These are phyloP conservation scores for Arthrinium puccinioides DNA, from an alignment of 2,329 filamentous ascomycete genomes.

Conservation along the genomic window DNA sequence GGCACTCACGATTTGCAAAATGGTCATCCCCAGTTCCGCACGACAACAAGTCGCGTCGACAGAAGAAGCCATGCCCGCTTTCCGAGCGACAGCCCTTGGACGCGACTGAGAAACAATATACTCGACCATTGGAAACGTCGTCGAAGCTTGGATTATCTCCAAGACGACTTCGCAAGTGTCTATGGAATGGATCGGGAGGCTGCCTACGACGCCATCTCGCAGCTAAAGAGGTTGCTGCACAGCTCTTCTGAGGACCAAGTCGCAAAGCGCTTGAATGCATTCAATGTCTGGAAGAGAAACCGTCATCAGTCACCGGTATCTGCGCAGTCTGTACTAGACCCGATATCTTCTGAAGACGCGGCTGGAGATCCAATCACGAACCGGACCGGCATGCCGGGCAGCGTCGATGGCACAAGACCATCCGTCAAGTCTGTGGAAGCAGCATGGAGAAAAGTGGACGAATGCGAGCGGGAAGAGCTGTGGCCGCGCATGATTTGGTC, in stretches of 20 bases:
- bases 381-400: too few relatives aligned
- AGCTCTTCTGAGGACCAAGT: conserved; percentile 4
- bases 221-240: conserved; percentile 17
- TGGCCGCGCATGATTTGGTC: conserved; percentile 19
- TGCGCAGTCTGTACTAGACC: too few relatives aligned
- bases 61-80: too few relatives aligned
- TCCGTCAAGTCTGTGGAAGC: conserved; percentile 10
- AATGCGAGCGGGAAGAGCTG: conserved; percentile 10
- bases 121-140: neutral
- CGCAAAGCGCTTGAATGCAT: conserved; percentile 14
- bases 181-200: conserved; percentile 14
- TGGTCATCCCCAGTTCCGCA: too few relatives aligned
- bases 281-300: conserved; percentile 18
- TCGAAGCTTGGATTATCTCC: conserved; percentile 1
- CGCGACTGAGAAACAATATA: conserved; percentile 2
- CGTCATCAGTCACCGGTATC: neutral
- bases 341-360: too few relatives aligned
- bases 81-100: neutral
- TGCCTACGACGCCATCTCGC: conserved; percentile 15
- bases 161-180: conserved; percentile 10
- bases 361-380: too few relatives aligned
- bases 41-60: too few relatives aligned
- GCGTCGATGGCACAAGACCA: neutral
- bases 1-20: too few relatives aligned
- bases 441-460: conserved; percentile 16